Conservation (phyloP, 2,329 filamentous ascomycete genomes). For the Arthrinium phaeospermum region DNA sequence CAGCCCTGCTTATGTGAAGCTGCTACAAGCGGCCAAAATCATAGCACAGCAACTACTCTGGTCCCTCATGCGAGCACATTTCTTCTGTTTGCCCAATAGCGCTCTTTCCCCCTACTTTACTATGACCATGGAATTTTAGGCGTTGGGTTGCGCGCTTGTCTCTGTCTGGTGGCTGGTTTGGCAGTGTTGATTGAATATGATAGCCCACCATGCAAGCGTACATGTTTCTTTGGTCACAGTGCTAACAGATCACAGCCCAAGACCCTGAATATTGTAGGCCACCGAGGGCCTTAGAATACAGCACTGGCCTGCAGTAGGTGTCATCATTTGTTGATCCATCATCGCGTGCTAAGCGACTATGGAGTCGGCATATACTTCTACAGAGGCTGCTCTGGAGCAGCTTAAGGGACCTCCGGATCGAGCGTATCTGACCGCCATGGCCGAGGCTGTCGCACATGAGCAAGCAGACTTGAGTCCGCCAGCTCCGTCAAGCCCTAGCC, state of each 20-base stretch:
- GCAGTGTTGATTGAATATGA: slow-evolving; percentile 7
- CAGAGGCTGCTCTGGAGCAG: slow-evolving; percentile 40
- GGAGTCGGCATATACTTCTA: slow-evolving; percentile 40
- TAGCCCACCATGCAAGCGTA: background rate
- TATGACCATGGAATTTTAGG: background rate
- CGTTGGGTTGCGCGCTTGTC: background rate
- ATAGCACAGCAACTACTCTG: background rate
- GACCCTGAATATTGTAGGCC: background rate
- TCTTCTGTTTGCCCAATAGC: background rate
- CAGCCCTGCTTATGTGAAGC: slow-evolving; percentile 4
- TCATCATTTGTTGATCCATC: slow-evolving; percentile 5
- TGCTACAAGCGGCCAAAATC: background rate
- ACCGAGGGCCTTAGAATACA: background rate
- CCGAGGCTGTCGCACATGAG: slow-evolving; percentile 52
- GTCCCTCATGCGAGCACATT: background rate
- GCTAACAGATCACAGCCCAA: slow-evolving; percentile 2
- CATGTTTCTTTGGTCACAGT: background rate
- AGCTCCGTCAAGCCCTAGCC: slow-evolving; percentile 48
- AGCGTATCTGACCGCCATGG: slow-evolving; percentile 49
- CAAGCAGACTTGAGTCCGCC: slow-evolving; percentile 50
- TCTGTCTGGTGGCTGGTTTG: background rate
- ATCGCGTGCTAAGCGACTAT: slow-evolving; percentile 27
- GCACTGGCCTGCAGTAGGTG: slow-evolving; percentile 16
- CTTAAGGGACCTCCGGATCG: slow-evolving; percentile 37
- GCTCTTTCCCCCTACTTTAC: background rate